Base-by-base conservation (phyloP, 2,329 filamentous ascomycete species). In the Colletotrichum musae region DNA sequence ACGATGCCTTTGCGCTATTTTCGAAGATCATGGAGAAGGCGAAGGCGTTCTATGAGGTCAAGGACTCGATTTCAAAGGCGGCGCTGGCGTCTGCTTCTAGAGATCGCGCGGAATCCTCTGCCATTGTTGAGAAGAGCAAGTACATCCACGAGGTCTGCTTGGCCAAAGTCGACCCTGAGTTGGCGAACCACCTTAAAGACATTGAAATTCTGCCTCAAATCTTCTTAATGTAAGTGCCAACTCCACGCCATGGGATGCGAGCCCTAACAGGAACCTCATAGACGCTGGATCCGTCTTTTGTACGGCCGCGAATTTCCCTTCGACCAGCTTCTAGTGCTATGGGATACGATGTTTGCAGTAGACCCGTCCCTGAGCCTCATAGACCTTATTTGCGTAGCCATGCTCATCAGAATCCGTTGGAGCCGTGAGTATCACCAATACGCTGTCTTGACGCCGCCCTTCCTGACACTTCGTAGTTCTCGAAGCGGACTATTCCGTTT, bases 131-230 rank as follows among this genome's bases (percentile, higher is more conserved):
- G 73, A 90, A 94, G 77, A 97, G 95, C 81, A 90, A 92, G 75
- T 89, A 92, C 73, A 97, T 99, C 70, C 95, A 98, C 77, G 91
- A 97, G 74, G 88, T 92, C 32, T 91, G 93, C 59, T 83, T 99
- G 52, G 89, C 89, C 67, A 91, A 90, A 72, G 86, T 94, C 36
- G 96, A 98, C 77, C 91, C 93, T n/a, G 92, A 94, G 75, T 86
- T 98, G 32, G 92, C 94, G 15, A 85, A 86, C 26, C 95, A 98
- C 78, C 86, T 99, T 18, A 91, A 91, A 68, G 88, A 89, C 69
- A 91, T 98, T 54, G 95, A 98, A 70, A 91, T 99, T 70, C 83
- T 98, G n/a, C 96, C 96, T 1, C 96, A 99, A 75, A 95, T 99
- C 58, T 99, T 98, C 77, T 83, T 98, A 26, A 97, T 98, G 93